Evolutionary conservation across 2,329 filamentous ascomycete genomes (phyloP), one percentile per base, ranked within the genome.

Genomic region (Talaromyces sp.): DNA sequence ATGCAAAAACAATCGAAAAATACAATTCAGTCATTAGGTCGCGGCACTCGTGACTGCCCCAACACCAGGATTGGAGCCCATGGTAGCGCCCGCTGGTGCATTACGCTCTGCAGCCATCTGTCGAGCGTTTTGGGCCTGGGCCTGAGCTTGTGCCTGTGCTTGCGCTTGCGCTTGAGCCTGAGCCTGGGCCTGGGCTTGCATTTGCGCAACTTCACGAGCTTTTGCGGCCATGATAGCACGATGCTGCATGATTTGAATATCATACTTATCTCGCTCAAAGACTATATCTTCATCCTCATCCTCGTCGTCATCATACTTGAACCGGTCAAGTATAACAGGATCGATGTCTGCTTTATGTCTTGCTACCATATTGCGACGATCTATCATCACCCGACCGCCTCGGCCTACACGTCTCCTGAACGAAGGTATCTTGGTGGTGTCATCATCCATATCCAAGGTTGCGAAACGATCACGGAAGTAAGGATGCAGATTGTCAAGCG

Each of bases 271-370:
- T 59, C 92, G 81, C 57, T 87, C 82, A 77, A 91, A 91, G 60
- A 86, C 79, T 22, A 87, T 81, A 57, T 86, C 84, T 58, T 91
- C 89, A 54, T 92, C 90, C 62, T 88, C 87, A 62, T 91, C 89
- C 61, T 91, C 89, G 66, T 96, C 89, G 25, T 87, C 86, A 68
- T 95, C 90, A 75, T 90, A 96, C 75, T 91, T 95, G 83, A 89
- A 96, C 61, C 86, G 83, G 69, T 93, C 89, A 58, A 80, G 75
- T 52, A 79, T 81, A 74, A 67, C 72, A 73, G 70, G 75, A 63
- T 77, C 75, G 65, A 73, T 64, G 17, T 75, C 69, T 73, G 77
- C 60, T 78, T 76, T 76, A 66, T 70, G 73, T 53, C 78, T 81
- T 43, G 82, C 72, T 62, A 78, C 81, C 69, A 91, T 78, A 57